Conservation (phyloP, 352 stramenopile genomes). For the Phytophthora sp. region DNA sequence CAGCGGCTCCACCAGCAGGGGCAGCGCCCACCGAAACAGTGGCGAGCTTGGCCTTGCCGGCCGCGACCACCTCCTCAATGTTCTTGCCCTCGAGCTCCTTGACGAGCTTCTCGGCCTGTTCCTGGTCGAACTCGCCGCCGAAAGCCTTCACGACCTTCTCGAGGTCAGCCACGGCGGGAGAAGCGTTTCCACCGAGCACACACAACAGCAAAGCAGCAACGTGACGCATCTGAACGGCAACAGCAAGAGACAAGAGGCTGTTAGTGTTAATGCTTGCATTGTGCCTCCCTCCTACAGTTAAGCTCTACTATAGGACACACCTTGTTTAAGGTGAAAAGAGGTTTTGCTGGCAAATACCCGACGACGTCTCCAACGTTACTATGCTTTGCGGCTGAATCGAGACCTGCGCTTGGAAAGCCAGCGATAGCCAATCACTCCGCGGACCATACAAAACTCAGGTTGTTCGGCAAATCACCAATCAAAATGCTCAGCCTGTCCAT, state of each 20-base stretch:
- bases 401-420: constrained; percentile 41
- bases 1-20: constrained; percentile 42
- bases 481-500: constrained; percentile 14
- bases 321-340: constrained; percentile 92
- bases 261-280: constrained; percentile 5
- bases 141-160: constrained; percentile 87
- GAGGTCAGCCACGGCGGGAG: constrained; percentile 77
- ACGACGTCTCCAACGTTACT: constrained; percentile 71
- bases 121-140: constrained; percentile 80
- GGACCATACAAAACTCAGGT: constrained; percentile 62
- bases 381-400: constrained; percentile 7
- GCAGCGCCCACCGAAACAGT: constrained; percentile 78
- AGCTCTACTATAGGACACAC: constrained; percentile 42
- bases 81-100: constrained; percentile 92
- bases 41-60: constrained; percentile 85
- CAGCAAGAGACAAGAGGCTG: constrained; percentile 1
- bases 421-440: constrained; percentile 86
- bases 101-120: constrained; percentile 80
- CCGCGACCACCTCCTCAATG: constrained; percentile 86
- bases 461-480: constrained; percentile 44
- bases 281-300: neutral
- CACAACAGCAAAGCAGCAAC: constrained; percentile 91
- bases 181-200: constrained; percentile 86
- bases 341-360: constrained; percentile 65
- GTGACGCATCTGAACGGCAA: constrained; percentile 85